Base-by-base conservation (phyloP, 345 rosid species). In the Rhizophora apiculata region DNA sequence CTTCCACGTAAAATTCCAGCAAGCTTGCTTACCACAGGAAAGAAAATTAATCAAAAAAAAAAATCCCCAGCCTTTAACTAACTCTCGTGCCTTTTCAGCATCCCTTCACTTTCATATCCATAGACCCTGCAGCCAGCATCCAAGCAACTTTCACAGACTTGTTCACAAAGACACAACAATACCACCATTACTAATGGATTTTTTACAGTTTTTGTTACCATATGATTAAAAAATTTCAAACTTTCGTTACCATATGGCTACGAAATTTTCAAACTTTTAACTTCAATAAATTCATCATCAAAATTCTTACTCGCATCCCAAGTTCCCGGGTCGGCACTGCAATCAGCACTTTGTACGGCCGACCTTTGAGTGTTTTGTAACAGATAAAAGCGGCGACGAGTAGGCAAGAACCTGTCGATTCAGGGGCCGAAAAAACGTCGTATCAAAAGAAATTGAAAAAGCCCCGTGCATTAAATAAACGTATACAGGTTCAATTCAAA, bases 321-420 rank as follows among this genome's bases (percentile, higher is more conserved):
- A 90, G 97, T 73, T 93, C 97, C 18, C 97, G 84, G 31, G 97
- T 91, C 9, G 96, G 97, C 70, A 93, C 98, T 70, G 90, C 84
- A 68, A 91, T 81, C 4, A 84, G 72, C 11, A 96, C 91, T 84
- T 91, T 39, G 97, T 72, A 93, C 91, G 69, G 96, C 86, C 22
- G 96, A 83, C 67, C 88, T 80, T 74, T 81, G 81, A 62, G 91
- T 77, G 61, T 91, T 85, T 43, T 88, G 24, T 71, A 62, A 82
- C 81, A 5, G 97, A 84, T 76, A 83, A 82, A 67, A 93, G 83
- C 79, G 82, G 75, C 53, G 88, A 74, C 20, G 89, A 65, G 78
- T 91, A 91, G 2, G 97, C 87, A 82, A 93, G 85, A 91, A 81
- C 97, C 96, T 83, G 96, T 93, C 96, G 84, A 84, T 31, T 31